Percentiles rank a stretch among this genome's conserved stretches.
phyloP scores from a whole-genome alignment of 2,329 filamentous ascomycete genomes.

The Ophiocordyceps robertsii region DNA sequence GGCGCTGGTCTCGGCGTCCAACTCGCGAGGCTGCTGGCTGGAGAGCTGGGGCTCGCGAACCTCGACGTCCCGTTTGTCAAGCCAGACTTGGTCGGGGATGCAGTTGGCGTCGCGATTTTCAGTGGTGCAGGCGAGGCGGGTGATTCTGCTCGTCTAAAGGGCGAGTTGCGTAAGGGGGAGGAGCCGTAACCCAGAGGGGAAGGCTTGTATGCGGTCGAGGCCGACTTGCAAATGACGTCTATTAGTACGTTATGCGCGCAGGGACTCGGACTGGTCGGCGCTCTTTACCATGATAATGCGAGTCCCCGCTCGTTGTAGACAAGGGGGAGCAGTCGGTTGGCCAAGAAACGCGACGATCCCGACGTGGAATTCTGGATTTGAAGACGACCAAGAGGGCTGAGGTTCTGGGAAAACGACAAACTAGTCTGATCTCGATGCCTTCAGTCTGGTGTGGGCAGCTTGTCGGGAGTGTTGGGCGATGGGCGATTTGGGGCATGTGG shows the following conservation, averaged over 20 bases:
- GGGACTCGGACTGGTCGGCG: slow-evolving; percentile 9
- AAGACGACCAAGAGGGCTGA: not conserved
- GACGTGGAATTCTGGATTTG: not conserved
- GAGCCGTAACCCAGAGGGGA: slow-evolving; percentile 61
- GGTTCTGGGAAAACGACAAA: not conserved
- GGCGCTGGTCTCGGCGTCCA: slow-evolving; percentile 21
- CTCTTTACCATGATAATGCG: slow-evolving; percentile 14
- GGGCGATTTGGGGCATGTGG: too few relatives aligned
- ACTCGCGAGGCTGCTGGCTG: slow-evolving; percentile 21
- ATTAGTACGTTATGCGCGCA: slow-evolving; percentile 14
- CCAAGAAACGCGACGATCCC: slow-evolving; percentile 6
- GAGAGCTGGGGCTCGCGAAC: slow-evolving; percentile 27
- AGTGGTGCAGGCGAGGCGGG: slow-evolving; percentile 52
- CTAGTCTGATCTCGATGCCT: too few relatives aligned
- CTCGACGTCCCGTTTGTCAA: slow-evolving; percentile 12
- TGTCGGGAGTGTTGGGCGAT: too few relatives aligned
- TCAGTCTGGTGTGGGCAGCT: too few relatives aligned
- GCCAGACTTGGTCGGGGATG: slow-evolving; percentile 40
- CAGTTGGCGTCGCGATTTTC: slow-evolving; percentile 49
- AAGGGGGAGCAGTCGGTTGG: slow-evolving; percentile 6
- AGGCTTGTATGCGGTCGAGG: slow-evolving; percentile 49
- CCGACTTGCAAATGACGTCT: slow-evolving; percentile 32
- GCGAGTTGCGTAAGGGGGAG: slow-evolving; percentile 43
- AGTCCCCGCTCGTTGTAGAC: not conserved
- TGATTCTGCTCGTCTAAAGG: slow-evolving; percentile 48